Evolutionary conservation across 441 rosid genomes (phyloP).

Genomic region (Capsella rubella): DNA sequence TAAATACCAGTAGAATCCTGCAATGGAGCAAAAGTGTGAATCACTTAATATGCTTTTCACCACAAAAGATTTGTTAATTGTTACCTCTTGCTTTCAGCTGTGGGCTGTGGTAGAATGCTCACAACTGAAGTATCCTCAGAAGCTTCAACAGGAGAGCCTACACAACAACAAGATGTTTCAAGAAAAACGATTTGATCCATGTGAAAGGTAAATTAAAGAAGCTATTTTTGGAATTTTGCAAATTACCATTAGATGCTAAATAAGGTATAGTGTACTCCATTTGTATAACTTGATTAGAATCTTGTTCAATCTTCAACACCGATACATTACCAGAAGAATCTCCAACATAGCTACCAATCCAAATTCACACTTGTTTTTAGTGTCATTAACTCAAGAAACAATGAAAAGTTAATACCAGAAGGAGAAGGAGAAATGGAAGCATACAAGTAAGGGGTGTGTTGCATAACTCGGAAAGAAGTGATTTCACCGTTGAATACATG

Average conservation of each 20-base stretch:
- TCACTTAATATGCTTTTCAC: not conserved
- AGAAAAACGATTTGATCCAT: not conserved
- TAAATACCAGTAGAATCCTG: slow-evolving; percentile 81
- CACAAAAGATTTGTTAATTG: slow-evolving; percentile 1
- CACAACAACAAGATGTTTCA: slow-evolving; percentile 24
- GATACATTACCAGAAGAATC: slow-evolving; percentile 77
- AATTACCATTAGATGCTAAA: slow-evolving; percentile 75
- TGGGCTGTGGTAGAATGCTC: slow-evolving; percentile 72
- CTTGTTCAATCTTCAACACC: slow-evolving; percentile 71
- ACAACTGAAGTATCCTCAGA: slow-evolving; percentile 62
- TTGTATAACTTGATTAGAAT: slow-evolving; percentile 48
- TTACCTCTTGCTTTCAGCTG: slow-evolving; percentile 89
- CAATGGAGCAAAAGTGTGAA: slow-evolving; percentile 23
- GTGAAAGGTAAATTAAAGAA: not conserved
- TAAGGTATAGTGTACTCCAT: slow-evolving; percentile 80
- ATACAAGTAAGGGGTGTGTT: slow-evolving; percentile 72
- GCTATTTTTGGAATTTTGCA: slow-evolving; percentile 14
- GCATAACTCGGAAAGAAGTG: slow-evolving; percentile 72
- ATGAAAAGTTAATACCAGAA: not conserved
- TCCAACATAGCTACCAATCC: slow-evolving; percentile 71
- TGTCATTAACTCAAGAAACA: slow-evolving; percentile 27
- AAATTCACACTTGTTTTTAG: slow-evolving; percentile 26
- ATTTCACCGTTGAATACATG: slow-evolving; percentile 63
- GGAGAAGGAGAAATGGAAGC: slow-evolving; percentile 23
- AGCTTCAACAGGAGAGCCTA: slow-evolving; percentile 66